Base-by-base conservation (phyloP, 768 basidiomycete genomes). In the Glaciozyma martinii region DNA sequence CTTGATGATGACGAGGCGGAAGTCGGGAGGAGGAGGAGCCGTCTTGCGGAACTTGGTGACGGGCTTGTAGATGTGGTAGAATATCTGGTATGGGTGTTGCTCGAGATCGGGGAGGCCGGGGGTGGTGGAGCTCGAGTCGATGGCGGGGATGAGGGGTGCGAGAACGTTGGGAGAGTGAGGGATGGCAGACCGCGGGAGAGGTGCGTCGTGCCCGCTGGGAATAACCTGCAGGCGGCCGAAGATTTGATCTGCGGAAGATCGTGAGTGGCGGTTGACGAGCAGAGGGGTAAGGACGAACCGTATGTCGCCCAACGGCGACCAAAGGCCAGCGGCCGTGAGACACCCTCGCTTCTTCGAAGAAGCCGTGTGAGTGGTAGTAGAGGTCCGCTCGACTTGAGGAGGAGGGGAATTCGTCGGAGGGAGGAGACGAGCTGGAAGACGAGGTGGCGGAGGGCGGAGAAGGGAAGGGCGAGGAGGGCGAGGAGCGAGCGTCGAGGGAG, bases 41-140 rank as follows among this genome's bases (percentile, higher is more conserved):
- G 84, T 86, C 78, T 86, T 90, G 74, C 83, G 86, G 78, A 85
- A 94, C 12, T 87, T 80, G 0, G 90, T 89, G 10, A 84, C 85
- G 3, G 94, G 94, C 73, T 94, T 95, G 79, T 93, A 94, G 6
- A 90, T 79, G 72, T 95, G 87, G 76, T 81, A 98, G 78, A 95
- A 97, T 5, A 90, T 81, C 58, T 82, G 79, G 75, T 93, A 97
- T 0, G 87, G 86, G 1, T 85, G 82, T 3, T 74, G 57, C 23
- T 63, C 58, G 40, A 65, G 61, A 13, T 62, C 60, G 56, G 74
- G 74, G 30, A 61, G 32, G 16, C 29, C 58, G 21, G 6, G 10
- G 7, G 42, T 57, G 37, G 68, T 57, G 54, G 49, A 65, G 37
- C 9, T 42, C 19, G 30, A 46, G 37, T 40, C n/a, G 56, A 70